These are phyloP conservation scores for Vaccinium darrowii DNA, from an alignment of 148 eudicot species.

Conservation along the genomic window DNA sequence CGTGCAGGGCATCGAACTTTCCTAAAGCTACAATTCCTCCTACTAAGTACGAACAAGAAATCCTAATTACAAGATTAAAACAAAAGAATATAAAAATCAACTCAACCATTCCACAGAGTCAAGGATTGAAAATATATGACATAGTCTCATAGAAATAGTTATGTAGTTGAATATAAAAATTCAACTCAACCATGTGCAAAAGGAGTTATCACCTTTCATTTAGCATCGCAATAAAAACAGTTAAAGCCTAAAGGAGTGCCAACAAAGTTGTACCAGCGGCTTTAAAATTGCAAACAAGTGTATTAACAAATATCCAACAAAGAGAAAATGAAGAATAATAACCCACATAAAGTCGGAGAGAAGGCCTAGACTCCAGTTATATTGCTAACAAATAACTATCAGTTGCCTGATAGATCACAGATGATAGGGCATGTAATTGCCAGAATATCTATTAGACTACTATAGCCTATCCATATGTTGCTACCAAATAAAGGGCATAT, in stretches of 20 bases:
- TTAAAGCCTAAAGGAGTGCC: not conserved
- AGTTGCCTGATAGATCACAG: not conserved
- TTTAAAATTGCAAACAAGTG: not conserved
- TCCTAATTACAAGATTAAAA: constrained; percentile 3
- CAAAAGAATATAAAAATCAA: not conserved
- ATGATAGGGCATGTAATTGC: not conserved
- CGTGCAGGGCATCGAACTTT: constrained; percentile 96
- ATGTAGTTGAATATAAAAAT: not conserved
- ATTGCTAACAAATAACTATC: not conserved
- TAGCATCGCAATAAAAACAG: not conserved
- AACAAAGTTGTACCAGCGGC: not conserved
- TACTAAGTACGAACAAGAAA: constrained; percentile 25
- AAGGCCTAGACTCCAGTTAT: not conserved
- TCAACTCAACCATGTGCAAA: not conserved
- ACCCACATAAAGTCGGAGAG: not conserved
- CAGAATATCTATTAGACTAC: not conserved
- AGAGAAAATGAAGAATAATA: not conserved
- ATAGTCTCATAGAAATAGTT: not conserved
- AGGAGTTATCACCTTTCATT: not conserved
- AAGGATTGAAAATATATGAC: not conserved
- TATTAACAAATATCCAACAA: not conserved
- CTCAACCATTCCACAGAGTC: not conserved
- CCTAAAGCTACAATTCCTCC: constrained; percentile 97
- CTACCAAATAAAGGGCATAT: not conserved
- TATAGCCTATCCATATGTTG: not conserved